Evolutionary conservation across 108 stramenopile genomes (phyloP).

Genomic region (Stephanodiscus triporus): DNA sequence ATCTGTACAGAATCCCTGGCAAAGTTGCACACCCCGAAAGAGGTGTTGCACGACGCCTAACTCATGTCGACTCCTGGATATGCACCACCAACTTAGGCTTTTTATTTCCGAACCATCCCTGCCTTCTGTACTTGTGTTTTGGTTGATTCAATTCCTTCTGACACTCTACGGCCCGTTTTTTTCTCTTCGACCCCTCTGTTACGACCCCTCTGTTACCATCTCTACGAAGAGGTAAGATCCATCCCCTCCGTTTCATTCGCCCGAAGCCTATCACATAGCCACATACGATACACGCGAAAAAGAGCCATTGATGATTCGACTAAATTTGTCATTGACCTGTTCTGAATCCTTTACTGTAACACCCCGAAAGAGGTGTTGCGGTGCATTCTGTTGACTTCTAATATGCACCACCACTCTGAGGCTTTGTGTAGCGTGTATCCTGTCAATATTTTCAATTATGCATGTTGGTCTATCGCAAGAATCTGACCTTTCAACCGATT

Average conservation of each 20-base stretch:
- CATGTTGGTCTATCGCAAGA: too few relatives aligned
- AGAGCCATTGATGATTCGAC: slow-evolving; percentile 37
- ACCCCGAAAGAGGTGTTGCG: slow-evolving; percentile 34
- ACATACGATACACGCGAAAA: neutral
- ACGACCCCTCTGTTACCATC: neutral
- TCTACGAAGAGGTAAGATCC: neutral
- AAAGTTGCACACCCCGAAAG: slow-evolving; percentile 29
- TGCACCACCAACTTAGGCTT: slow-evolving; percentile 57
- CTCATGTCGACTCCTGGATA: slow-evolving; percentile 44
- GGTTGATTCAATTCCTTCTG: neutral
- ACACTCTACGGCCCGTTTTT: neutral
- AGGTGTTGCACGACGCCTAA: slow-evolving; percentile 5
- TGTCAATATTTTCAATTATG: neutral
- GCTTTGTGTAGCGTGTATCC: slow-evolving; percentile 11
- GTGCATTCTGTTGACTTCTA: slow-evolving; percentile 15
- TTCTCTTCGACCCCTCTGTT: neutral
- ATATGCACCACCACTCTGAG: slow-evolving; percentile 48
- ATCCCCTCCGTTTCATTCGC: neutral
- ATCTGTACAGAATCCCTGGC: slow-evolving; percentile 42
- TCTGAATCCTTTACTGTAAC: neutral
- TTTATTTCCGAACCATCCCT: neutral
- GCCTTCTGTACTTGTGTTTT: neutral
- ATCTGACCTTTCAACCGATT: neutral
- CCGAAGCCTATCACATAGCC: neutral
- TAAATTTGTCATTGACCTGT: slow-evolving; percentile 34